Percentiles rank a stretch among this genome's conserved stretches.
phyloP scores from a whole-genome alignment of 1,284 basidiomycete genomes.

The Amanita bisporigera region DNA sequence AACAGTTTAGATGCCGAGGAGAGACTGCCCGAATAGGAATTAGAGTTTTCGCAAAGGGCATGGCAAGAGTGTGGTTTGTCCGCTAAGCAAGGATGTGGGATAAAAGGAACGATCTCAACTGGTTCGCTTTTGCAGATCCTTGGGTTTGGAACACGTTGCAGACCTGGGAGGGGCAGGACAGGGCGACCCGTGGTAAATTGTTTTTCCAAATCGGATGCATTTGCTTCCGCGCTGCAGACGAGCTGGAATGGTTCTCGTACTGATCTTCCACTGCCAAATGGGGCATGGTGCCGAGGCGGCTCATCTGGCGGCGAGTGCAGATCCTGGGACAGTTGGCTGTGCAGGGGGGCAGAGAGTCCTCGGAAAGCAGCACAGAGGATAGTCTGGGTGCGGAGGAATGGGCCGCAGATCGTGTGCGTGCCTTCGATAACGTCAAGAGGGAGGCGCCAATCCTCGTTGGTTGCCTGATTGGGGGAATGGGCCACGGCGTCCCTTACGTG shows the following conservation, averaged over 20 bases:
- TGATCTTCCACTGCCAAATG: neutral
- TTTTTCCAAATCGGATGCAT: neutral
- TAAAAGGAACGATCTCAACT: neutral
- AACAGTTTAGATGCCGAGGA: conserved; percentile 19
- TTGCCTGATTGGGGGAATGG: conserved; percentile 22
- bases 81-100: conserved; percentile 2
- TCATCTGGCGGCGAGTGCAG: neutral
- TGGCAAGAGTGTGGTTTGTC: neutral
- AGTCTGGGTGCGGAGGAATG: conserved; percentile 4
- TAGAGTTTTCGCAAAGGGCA: neutral
- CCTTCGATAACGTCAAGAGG: conserved; percentile 22
- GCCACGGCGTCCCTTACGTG: conserved; percentile 26
- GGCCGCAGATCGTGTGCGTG: conserved; percentile 36
- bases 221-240: conserved; percentile 1
- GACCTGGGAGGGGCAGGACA: neutral
- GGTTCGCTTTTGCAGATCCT: neutral
- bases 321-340: neutral
- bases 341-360: neutral
- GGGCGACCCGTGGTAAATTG: neutral
- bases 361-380: neutral
- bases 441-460: conserved; percentile 37
- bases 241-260: conserved; percentile 1
- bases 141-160: neutral
- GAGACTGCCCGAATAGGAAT: neutral
- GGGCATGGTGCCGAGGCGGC: neutral